Conservation (phyloP, 2,329 filamentous ascomycete species). For the Colletotrichum karsti region DNA sequence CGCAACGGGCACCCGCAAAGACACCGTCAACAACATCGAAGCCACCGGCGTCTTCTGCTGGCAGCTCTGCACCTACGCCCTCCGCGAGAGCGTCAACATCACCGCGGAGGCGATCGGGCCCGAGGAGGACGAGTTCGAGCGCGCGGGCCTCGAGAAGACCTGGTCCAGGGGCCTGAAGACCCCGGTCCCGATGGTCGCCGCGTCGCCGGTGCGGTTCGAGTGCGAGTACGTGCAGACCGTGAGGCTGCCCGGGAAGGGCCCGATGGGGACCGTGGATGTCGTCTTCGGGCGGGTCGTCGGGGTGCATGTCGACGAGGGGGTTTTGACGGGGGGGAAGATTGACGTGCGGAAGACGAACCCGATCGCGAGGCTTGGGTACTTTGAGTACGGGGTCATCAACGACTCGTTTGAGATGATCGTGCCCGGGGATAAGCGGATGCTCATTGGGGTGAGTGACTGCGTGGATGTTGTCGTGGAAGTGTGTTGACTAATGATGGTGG, state of each 20-base stretch:
- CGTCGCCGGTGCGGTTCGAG: slow-evolving; percentile 4
- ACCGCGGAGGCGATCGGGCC: not conserved
- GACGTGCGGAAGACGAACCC: slow-evolving; percentile 10
- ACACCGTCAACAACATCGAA: slow-evolving; percentile 12
- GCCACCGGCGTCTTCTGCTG: slow-evolving; percentile 4
- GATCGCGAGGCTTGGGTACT: not conserved
- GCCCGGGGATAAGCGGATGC: slow-evolving; percentile 8
- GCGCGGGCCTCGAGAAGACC: not conserved
- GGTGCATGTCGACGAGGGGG: not conserved
- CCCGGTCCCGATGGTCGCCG: not conserved
- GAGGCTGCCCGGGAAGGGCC: not conserved
- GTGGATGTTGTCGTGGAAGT: not conserved
- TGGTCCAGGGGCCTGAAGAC: not conserved
- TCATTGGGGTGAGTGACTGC: not conserved
- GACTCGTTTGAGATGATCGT: slow-evolving; percentile 10
- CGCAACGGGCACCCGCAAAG: not conserved
- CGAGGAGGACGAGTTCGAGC: slow-evolving; percentile 3
- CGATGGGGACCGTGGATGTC: slow-evolving; percentile 1
- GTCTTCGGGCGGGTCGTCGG: not conserved
- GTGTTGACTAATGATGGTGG: not conserved
- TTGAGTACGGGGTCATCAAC: not conserved
- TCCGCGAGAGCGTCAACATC: slow-evolving; percentile 4
- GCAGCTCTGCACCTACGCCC: slow-evolving; percentile 4
- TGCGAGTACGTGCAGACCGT: slow-evolving; percentile 18
- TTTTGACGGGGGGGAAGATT: slow-evolving; percentile 1